A percentile compares a stretch with the other conserved stretches of the same genome.
These are phyloP conservation scores for Leccinum arenicola DNA, from an alignment of 768 basidiomycete genomes.

Conservation along the genomic window DNA sequence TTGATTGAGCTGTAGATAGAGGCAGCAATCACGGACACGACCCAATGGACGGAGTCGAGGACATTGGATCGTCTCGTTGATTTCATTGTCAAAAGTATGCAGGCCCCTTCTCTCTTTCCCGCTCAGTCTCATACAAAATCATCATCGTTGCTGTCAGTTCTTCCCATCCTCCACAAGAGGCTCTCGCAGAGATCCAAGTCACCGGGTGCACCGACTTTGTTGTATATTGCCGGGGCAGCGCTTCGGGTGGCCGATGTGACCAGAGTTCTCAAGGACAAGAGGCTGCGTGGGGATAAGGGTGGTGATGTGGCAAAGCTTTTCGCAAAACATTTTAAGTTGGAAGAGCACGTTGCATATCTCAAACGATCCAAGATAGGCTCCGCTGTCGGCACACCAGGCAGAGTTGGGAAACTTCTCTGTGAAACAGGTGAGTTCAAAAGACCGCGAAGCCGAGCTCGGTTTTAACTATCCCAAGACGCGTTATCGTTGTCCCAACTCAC, in stretches of 20 bases:
- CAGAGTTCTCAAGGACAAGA: constrained; percentile 65
- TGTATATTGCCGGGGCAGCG: constrained; percentile 87
- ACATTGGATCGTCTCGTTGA: constrained; percentile 68
- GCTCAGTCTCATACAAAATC: not conserved
- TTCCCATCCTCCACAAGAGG: constrained; percentile 65
- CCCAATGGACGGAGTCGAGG: constrained; percentile 65
- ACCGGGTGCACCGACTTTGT: constrained; percentile 80
- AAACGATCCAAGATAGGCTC: constrained; percentile 81
- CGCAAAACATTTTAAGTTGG: constrained; percentile 89
- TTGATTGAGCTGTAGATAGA: constrained; percentile 61
- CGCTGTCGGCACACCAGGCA: constrained; percentile 89
- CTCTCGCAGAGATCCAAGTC: constrained; percentile 73
- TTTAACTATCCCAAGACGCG: constrained; percentile 49
- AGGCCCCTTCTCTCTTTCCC: not conserved
- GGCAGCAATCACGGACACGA: constrained; percentile 72
- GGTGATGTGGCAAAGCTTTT: constrained; percentile 95
- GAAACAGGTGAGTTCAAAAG: constrained; percentile 52
- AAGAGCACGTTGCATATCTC: constrained; percentile 83
- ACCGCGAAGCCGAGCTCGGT: not conserved
- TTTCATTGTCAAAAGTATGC: constrained; percentile 73
- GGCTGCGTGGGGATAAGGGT: constrained; percentile 73
- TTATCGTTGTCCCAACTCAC: constrained; percentile 71
- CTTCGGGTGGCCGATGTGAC: constrained; percentile 89
- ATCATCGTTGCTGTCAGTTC: constrained; percentile 37
- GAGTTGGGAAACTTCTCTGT: constrained; percentile 81